Conservation (phyloP, 1,139 yeast species). For the Zygosaccharomyces pseudobailii region DNA sequence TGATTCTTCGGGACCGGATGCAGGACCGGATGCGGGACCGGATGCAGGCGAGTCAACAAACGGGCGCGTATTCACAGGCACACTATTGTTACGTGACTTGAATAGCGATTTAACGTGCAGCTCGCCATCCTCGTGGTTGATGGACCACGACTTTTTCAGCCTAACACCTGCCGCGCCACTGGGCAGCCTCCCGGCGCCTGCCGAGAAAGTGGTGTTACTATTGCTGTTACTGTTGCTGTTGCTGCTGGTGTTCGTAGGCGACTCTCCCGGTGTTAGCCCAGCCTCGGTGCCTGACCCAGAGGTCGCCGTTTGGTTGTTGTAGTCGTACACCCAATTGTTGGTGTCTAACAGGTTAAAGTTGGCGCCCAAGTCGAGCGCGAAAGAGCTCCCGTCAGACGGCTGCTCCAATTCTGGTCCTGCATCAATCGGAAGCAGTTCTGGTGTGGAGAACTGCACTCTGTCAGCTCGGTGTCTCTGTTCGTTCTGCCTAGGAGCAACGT, state of each 20-base stretch:
- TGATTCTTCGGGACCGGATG: background rate
- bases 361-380: background rate
- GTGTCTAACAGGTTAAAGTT: conserved; percentile 19
- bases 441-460: conserved; percentile 57
- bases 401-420: conserved; percentile 2
- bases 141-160: conserved; percentile 13
- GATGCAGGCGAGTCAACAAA: background rate
- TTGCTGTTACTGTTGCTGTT: background rate
- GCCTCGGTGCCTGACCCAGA: conserved; percentile 12
- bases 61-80: background rate
- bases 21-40: background rate
- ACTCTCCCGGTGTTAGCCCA: conserved; percentile 1
- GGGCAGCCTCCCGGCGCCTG: background rate
- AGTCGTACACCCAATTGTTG: conserved; percentile 22
- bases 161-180: background rate
- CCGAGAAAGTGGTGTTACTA: background rate
- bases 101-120: conserved; percentile 11
- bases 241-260: background rate
- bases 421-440: conserved; percentile 53
- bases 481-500: conserved; percentile 35
- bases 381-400: background rate
- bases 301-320: conserved; percentile 13
- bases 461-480: conserved; percentile 37
- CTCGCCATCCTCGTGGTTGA: conserved; percentile 9
- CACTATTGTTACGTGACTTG: conserved; percentile 3